Evolutionary conservation across 2,329 filamentous ascomycete species (phyloP).

Genomic region (Hypoxylon rubiginosum): DNA sequence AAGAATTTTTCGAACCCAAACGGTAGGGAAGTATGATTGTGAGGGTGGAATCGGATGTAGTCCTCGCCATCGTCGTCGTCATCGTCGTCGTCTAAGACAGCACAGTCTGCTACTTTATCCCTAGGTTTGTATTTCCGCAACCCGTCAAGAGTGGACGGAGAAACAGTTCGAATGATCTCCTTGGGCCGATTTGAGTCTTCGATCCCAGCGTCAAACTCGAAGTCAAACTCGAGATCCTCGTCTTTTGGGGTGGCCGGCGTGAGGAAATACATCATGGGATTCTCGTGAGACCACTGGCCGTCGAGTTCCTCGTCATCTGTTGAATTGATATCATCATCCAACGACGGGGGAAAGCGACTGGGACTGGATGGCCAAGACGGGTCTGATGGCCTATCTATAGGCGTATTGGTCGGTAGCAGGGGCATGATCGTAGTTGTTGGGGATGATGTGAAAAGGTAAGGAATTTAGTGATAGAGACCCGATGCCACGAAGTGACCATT

Average conservation of each 20-base stretch:
- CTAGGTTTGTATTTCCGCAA: conserved; percentile 60
- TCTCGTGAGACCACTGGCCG: conserved; percentile 60
- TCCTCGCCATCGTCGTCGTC: conserved; percentile 60
- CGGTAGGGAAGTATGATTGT: conserved; percentile 54
- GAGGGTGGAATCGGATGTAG: conserved; percentile 63
- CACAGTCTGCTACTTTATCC: conserved; percentile 57
- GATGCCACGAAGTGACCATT: conserved; percentile 38
- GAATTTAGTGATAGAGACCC: conserved; percentile 25
- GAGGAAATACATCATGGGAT: conserved; percentile 69
- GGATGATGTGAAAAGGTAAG: conserved; percentile 23
- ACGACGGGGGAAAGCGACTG: conserved; percentile 60
- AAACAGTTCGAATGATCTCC: conserved; percentile 66
- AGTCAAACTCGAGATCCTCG: conserved; percentile 61
- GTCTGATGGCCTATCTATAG: conserved; percentile 56
- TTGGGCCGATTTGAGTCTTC: conserved; percentile 62
- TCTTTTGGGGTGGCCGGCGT: conserved; percentile 61
- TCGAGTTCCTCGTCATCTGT: conserved; percentile 60
- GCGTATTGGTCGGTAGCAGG: conserved; percentile 42
- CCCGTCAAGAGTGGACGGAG: conserved; percentile 68
- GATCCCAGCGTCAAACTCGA: conserved; percentile 69
- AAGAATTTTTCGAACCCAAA: conserved; percentile 60
- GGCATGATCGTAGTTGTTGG: conserved; percentile 46
- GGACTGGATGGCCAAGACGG: conserved; percentile 66
- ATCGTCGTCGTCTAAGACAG: conserved; percentile 59
- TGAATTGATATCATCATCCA: conserved; percentile 58